A percentile compares a stretch with the other conserved stretches of the same genome.
These are phyloP conservation scores for Luffa aegyptiaca DNA, from an alignment of 306 rosid species.

Conservation along the genomic window DNA sequence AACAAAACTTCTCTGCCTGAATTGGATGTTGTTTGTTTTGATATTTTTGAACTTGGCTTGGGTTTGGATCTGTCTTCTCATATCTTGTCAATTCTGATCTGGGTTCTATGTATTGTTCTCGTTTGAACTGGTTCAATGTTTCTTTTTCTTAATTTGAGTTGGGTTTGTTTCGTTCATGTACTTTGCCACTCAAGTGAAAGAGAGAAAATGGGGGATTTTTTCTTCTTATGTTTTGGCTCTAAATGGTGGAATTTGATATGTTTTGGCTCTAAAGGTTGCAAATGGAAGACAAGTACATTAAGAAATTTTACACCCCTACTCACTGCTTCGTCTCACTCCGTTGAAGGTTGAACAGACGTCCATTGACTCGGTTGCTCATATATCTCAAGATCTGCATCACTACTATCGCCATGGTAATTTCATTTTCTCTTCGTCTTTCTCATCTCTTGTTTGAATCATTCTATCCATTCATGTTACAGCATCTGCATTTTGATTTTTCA, in stretches of 20 bases:
- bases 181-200: not conserved
- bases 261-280: not conserved
- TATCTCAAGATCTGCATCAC: not conserved
- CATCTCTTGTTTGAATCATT: not conserved
- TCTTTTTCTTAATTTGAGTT: not conserved
- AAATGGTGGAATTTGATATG: not conserved
- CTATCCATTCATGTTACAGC: not conserved
- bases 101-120: not conserved
- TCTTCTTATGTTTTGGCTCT: not conserved
- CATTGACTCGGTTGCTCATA: not conserved
- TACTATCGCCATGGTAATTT: not conserved
- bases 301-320: no score
- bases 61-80: not conserved
- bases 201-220: not conserved
- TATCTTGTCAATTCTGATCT: not conserved
- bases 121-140: not conserved
- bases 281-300: no score
- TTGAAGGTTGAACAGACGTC: not conserved
- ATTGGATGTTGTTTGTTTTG: no score
- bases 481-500: not conserved
- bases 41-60: no score
- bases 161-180: not conserved
- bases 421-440: not conserved
- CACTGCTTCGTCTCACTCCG: not conserved
- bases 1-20: no score